Conservation (phyloP, 2,329 filamentous ascomycete species). For the Penicillium glabrum region DNA sequence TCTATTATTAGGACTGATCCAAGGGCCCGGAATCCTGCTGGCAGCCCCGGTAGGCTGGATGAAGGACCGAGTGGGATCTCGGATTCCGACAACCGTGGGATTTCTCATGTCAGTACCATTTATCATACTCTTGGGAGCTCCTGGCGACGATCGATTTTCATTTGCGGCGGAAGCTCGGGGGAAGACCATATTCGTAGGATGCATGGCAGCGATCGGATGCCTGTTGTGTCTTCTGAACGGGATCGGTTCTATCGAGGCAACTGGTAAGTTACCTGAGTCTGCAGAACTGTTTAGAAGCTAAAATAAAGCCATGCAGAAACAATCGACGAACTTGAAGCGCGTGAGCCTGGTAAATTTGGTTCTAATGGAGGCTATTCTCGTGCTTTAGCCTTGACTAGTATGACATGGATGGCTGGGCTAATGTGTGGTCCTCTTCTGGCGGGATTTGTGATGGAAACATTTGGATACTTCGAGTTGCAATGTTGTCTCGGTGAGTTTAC, state of each 20-base stretch:
- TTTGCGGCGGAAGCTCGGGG: background rate
- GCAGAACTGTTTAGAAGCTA: background rate
- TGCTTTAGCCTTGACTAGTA: constrained; percentile 19
- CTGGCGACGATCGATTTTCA: background rate
- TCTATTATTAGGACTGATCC: constrained; percentile 9
- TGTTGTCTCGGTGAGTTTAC: constrained; percentile 1
- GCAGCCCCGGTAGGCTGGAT: background rate
- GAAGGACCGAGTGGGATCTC: background rate
- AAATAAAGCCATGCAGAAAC: constrained; percentile 1
- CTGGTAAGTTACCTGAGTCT: background rate
- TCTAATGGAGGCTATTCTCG: constrained; percentile 23
- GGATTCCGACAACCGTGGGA: background rate
- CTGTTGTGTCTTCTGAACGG: background rate
- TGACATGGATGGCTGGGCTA: constrained; percentile 20
- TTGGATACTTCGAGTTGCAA: constrained; percentile 17
- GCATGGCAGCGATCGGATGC: background rate
- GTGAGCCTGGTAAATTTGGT: constrained; percentile 22
- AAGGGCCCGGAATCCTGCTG: constrained; percentile 9
- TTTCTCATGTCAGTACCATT: background rate
- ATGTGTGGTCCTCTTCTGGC: background rate
- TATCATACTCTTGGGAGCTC: background rate
- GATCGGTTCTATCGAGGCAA: background rate
- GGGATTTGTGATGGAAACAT: constrained; percentile 6
- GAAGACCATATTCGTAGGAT: background rate
- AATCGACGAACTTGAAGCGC: constrained; percentile 12